Evolutionary conservation across 2,329 filamentous ascomycete species (phyloP), one percentile per base, ranked within the genome.

Genomic region (Sordariomycetes sp.): DNA sequence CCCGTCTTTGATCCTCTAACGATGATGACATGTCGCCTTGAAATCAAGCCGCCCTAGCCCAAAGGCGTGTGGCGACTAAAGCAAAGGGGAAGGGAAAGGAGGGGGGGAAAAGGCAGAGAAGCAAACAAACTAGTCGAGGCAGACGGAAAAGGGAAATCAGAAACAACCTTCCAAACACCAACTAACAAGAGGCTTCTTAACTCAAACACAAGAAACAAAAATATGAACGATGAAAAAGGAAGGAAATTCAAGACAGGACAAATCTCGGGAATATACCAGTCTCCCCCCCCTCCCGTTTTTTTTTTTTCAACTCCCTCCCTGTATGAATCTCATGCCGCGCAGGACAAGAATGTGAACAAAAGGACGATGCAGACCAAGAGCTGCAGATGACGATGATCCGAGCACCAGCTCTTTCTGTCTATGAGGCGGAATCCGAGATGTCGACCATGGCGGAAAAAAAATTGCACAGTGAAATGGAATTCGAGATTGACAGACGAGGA

Each of bases 31-130:
- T 54, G 20, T 10, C 34, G n/a, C 20, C 53, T 15, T 20, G 28
- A 32, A 39, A 22, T 10, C 24, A 39, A 54, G 39, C 22, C 20
- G 24, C 10, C 28, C 28, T 24, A 32, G 28, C 28, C 48, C 54
- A 54, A 60, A 57, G 34, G 24, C 32, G 25, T 52, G 20, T 3
- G 25, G 20, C 10, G 15, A 39, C 45, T 12, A 50, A 52, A 55
- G 57, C 48, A 57, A 36, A 59, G 32, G 54, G 58, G 13, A 36
- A 48, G 36, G 2, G 17, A 42, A 42, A 45, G 2, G n/a, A 45
- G 39, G 2, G 39, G n/a, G 7, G n/a, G 42, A 42, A 58, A 57
- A 61, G 58, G 54, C 36, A 36, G 36, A 57, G 36, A 28, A 32
- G 39, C 25, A 24, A 8, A 45, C 28, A 50, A 2, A n/a, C n/a